Conservation (phyloP, 2,329 filamentous ascomycete species). For the Talaromyces sp. region DNA sequence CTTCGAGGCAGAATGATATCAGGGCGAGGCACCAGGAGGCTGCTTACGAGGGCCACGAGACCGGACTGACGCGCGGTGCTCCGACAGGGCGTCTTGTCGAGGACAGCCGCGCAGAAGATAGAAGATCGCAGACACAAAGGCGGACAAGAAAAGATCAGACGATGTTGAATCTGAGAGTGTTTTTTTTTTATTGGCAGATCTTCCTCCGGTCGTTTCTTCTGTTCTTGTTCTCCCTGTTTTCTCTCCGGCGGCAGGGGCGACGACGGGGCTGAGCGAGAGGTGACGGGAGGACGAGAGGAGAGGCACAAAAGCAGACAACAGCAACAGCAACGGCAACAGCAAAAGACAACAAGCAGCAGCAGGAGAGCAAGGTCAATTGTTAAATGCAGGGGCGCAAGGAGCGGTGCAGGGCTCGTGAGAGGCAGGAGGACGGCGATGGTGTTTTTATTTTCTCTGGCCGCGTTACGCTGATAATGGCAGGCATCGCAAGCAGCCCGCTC, state of each 20-base stretch:
- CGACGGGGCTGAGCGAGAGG: not conserved
- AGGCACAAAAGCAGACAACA: not conserved
- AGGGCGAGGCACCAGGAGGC: not conserved
- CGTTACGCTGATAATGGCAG: not conserved
- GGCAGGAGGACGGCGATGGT: not conserved
- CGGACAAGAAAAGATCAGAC: slow-evolving; percentile 5
- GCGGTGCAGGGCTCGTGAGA: not conserved
- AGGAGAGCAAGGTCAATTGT: not conserved
- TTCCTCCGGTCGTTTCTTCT: not conserved
- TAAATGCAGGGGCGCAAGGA: not conserved
- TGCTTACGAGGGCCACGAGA: not conserved
- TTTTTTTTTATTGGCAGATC: not conserved
- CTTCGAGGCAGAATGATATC: not conserved
- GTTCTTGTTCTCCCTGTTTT: not conserved
- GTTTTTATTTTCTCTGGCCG: not conserved
- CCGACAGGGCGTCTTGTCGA: not conserved
- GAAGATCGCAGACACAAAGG: slow-evolving; percentile 11
- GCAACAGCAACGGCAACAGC: no score
- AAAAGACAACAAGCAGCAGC: not conserved
- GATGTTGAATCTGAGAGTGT: slow-evolving; percentile 9
- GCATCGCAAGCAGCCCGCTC: not conserved
- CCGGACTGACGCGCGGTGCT: not conserved
- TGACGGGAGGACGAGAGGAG: not conserved
- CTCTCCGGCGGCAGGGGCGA: not conserved
- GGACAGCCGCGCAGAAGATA: not conserved